A percentile compares a stretch with the other conserved stretches of the same genome.
phyloP scores from a whole-genome alignment of 2,329 filamentous ascomycete genomes.

The Leptographium flavum region DNA sequence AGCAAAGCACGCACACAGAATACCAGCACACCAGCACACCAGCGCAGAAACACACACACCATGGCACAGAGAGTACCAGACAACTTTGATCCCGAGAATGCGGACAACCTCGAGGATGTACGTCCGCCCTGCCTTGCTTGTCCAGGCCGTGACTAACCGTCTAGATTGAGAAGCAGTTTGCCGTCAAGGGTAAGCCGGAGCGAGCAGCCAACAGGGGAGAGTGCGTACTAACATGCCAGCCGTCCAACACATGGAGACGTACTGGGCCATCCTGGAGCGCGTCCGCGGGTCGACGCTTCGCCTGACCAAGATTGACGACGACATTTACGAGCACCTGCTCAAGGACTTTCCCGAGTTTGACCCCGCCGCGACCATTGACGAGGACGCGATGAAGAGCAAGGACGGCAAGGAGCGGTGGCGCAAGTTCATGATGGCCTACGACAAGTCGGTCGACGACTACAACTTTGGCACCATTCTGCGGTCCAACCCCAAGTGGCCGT shows the following conservation, averaged over 20 bases:
- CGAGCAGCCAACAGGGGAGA: background rate
- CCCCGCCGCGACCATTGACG: constrained; percentile 63
- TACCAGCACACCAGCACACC: background rate
- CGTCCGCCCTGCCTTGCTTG: constrained; percentile 15
- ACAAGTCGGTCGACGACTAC: constrained; percentile 91
- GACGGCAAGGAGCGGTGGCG: constrained; percentile 87
- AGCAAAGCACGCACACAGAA: background rate
- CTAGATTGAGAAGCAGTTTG: constrained; percentile 98
- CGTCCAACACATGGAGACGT: constrained; percentile 91
- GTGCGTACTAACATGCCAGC: constrained; percentile 26
- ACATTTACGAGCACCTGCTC: constrained; percentile 82
- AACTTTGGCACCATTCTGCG: constrained; percentile 96
- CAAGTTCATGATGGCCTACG: constrained; percentile 84
- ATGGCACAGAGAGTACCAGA: constrained; percentile 27
- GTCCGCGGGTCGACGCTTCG: constrained; percentile 78
- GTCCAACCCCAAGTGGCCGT: constrained; percentile 63
- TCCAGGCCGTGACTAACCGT: background rate
- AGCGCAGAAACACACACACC: constrained; percentile 6
- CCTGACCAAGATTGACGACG: constrained; percentile 87
- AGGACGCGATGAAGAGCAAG: constrained; percentile 97
- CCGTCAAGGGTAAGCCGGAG: constrained; percentile 64
- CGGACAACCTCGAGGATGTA: constrained; percentile 41
- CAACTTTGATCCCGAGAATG: constrained; percentile 44
- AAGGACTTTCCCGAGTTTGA: constrained; percentile 88
- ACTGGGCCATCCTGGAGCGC: constrained; percentile 91